A percentile compares a stretch with the other conserved stretches of the same genome.
These are phyloP conservation scores for Papilionanthe hybrid DNA, from an alignment of 116 monocot genomes.

Conservation along the genomic window DNA sequence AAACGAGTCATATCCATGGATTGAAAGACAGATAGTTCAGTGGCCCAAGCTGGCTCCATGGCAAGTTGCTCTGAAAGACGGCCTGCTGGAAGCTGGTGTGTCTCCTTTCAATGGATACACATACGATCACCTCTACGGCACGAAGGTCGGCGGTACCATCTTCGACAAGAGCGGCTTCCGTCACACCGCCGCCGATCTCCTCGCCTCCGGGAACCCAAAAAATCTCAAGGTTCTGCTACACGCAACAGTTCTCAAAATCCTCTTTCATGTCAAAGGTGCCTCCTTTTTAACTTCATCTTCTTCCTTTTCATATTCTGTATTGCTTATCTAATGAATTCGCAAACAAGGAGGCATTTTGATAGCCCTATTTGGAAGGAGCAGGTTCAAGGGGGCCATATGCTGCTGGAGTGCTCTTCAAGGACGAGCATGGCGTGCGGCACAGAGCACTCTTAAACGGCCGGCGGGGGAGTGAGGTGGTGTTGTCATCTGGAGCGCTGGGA, in stretches of 20 bases:
- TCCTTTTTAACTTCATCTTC: not conserved
- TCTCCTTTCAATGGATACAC: slow-evolving; percentile 88
- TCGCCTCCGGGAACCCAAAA: slow-evolving; percentile 35
- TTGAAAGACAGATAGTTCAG: slow-evolving; percentile 67
- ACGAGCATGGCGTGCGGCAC: slow-evolving; percentile 58
- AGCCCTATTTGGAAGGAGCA: not conserved
- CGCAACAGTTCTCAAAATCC: slow-evolving; percentile 66
- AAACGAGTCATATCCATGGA: slow-evolving; percentile 80
- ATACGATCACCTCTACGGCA: slow-evolving; percentile 74
- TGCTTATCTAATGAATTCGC: no score
- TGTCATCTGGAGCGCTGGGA: slow-evolving; percentile 73
- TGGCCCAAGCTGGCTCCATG: slow-evolving; percentile 64
- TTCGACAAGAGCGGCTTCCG: slow-evolving; percentile 60
- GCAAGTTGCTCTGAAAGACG: slow-evolving; percentile 61
- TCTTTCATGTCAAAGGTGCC: slow-evolving; percentile 43
- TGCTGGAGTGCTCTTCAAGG: slow-evolving; percentile 66
- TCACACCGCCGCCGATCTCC: slow-evolving; percentile 75
- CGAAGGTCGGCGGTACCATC: slow-evolving; percentile 85
- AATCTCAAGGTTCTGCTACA: slow-evolving; percentile 68
- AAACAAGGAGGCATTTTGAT: no score
- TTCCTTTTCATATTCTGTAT: not conserved
- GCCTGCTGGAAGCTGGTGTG: slow-evolving; percentile 71
- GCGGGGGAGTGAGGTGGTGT: slow-evolving; percentile 48
- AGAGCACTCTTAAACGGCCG: slow-evolving; percentile 24
- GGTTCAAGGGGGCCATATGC: slow-evolving; percentile 43